These are phyloP conservation scores for Solidago caesia DNA, from an alignment of 129 eudicot genomes.

Conservation along the genomic window DNA sequence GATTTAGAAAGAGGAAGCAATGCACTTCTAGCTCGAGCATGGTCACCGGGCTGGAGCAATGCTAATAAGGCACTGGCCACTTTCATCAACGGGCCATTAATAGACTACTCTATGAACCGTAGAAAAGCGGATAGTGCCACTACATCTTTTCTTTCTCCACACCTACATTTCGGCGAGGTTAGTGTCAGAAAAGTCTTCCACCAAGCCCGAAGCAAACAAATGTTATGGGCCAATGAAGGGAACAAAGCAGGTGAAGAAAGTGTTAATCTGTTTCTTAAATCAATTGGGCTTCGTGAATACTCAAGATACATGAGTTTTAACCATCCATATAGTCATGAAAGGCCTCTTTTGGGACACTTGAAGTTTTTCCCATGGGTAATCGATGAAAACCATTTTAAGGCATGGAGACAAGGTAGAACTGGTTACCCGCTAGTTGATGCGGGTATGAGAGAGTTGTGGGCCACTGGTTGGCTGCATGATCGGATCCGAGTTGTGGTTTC, in stretches of 20 bases:
- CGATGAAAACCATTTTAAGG: constrained; percentile 80
- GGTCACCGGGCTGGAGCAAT: constrained; percentile 99
- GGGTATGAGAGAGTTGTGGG: constrained; percentile 98
- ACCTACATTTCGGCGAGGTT: constrained; percentile 92
- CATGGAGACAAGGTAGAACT: constrained; percentile 98
- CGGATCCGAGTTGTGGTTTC: constrained; percentile 88
- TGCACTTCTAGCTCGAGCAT: constrained; percentile 93
- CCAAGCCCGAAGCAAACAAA: constrained; percentile 79
- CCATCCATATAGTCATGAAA: constrained; percentile 90
- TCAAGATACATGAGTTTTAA: constrained; percentile 94
- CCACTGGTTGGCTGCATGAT: constrained; percentile 96
- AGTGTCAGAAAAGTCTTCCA: constrained; percentile 93
- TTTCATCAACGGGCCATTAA: constrained; percentile 75
- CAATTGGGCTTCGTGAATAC: constrained; percentile 91
- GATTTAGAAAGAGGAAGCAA: constrained; percentile 92
- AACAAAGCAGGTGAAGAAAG: constrained; percentile 91
- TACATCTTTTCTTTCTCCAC: constrained; percentile 94
- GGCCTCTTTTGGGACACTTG: constrained; percentile 84
- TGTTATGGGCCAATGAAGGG: constrained; percentile 89
- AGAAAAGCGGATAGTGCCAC: constrained; percentile 88
- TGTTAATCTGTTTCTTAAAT: constrained; percentile 79
- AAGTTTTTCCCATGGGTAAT: constrained; percentile 93
- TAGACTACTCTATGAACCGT: constrained; percentile 77
- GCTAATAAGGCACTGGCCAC: constrained; percentile 83
- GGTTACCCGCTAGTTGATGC: constrained; percentile 99